phyloP scores from a whole-genome alignment of 306 rosid genomes.

The Heteromeles arbutifolia region DNA sequence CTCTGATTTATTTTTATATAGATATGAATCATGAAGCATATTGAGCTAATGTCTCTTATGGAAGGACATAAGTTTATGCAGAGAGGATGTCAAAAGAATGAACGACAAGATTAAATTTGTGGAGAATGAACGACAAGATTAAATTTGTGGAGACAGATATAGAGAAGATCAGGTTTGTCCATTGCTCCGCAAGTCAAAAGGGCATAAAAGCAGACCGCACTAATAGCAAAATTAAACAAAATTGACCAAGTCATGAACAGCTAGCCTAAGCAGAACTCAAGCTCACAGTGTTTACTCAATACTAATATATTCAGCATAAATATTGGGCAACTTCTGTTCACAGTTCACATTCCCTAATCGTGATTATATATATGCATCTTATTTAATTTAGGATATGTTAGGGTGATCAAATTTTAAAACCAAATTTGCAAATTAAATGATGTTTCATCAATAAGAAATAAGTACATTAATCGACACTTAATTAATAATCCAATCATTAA shows the following conservation, averaged over 20 bases:
- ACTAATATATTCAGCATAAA: background rate
- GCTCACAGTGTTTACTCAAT: background rate
- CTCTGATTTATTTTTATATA: too few species aligned
- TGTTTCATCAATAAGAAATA: too few species aligned
- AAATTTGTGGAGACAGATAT: background rate
- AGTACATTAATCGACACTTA: too few species aligned
- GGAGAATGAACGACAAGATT: background rate
- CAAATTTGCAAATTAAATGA: too few species aligned
- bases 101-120: too few species aligned
- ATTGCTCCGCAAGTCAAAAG: slow-evolving; percentile 10
- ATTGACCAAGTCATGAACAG: background rate
- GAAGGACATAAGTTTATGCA: background rate
- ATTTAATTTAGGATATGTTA: too few species aligned
- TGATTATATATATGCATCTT: too few species aligned
- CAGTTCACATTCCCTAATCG: too few species aligned
- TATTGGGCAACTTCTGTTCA: too few species aligned
- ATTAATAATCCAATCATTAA: too few species aligned
- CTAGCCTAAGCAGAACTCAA: background rate
- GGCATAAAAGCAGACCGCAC: background rate
- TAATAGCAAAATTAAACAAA: background rate
- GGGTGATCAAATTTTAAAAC: too few species aligned
- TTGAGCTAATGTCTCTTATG: background rate
- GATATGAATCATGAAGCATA: background rate
- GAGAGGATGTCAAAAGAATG: background rate
- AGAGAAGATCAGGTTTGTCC: background rate